Evolutionary conservation across 345 rosid genomes (phyloP).

Genomic region (Eucalyptus regnans): DNA sequence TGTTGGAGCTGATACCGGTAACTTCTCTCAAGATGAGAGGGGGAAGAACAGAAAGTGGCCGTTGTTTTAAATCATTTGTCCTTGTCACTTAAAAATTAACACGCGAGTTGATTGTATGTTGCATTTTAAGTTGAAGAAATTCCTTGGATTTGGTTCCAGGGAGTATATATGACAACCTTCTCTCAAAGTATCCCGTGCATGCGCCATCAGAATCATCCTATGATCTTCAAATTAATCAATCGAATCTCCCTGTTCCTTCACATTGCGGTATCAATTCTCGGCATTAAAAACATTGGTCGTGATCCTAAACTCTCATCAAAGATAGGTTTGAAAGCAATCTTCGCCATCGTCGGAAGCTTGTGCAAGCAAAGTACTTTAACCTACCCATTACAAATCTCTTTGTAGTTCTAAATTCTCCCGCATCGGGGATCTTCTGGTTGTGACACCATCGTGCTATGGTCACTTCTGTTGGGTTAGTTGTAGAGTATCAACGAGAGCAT

Average conservation of each 20-base stretch:
- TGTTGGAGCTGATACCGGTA: background rate
- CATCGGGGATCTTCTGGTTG: background rate
- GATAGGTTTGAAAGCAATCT: background rate
- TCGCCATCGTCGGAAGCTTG: background rate
- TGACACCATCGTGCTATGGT: accelerated
- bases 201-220: background rate
- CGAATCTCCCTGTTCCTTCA: background rate
- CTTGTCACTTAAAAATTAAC: background rate
- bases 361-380: background rate
- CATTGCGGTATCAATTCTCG: background rate
- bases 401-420: background rate
- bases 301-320: background rate
- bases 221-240: background rate
- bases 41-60: background rate
- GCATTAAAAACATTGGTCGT: background rate
- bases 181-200: background rate
- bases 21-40: background rate
- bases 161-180: background rate
- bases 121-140: background rate
- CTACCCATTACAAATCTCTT: background rate
- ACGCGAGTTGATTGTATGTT: background rate
- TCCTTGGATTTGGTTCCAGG: background rate
- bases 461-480: background rate
- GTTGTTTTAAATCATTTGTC: background rate
- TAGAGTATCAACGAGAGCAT: background rate